Evolutionary conservation across 2,329 filamentous ascomycete genomes (phyloP).

Genomic region (Alternaria atra): DNA sequence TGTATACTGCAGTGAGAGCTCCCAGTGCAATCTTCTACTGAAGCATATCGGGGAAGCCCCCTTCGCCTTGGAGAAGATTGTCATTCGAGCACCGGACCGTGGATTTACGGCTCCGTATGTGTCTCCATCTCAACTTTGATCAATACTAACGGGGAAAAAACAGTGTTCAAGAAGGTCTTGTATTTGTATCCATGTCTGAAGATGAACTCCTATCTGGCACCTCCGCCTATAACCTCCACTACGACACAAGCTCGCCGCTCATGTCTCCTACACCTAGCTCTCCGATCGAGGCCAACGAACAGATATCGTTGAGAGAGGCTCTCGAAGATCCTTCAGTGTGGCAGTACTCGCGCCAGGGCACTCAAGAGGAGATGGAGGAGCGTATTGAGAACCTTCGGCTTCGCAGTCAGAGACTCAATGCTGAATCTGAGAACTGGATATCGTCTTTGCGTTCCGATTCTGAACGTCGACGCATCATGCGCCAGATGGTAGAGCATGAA

Average conservation of each 20-base stretch:
- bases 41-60: constrained; percentile 80
- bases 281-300: constrained; percentile 35
- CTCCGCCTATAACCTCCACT: constrained; percentile 77
- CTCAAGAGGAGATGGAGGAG: constrained; percentile 38
- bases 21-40: constrained; percentile 85
- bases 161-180: constrained; percentile 88
- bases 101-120: constrained; percentile 89
- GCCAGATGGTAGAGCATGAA: constrained; percentile 28
- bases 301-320: constrained; percentile 46
- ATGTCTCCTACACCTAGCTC: constrained; percentile 40
- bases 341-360: constrained; percentile 38
- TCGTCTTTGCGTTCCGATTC: constrained; percentile 22
- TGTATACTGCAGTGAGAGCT: constrained; percentile 91
- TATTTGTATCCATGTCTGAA: constrained; percentile 87
- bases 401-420: constrained; percentile 23
- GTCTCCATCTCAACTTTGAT: constrained; percentile 13
- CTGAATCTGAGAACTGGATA: constrained; percentile 19
- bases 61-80: constrained; percentile 83
- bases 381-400: constrained; percentile 37
- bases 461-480: constrained; percentile 21
- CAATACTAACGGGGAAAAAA: constrained; percentile 43
- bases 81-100: constrained; percentile 83
- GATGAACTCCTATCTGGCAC: constrained; percentile 79
- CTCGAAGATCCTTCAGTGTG: constrained; percentile 47
- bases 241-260: constrained; percentile 35